Base-by-base conservation (phyloP, 2,329 filamentous ascomycete species). In the Aureobasidium lini region DNA sequence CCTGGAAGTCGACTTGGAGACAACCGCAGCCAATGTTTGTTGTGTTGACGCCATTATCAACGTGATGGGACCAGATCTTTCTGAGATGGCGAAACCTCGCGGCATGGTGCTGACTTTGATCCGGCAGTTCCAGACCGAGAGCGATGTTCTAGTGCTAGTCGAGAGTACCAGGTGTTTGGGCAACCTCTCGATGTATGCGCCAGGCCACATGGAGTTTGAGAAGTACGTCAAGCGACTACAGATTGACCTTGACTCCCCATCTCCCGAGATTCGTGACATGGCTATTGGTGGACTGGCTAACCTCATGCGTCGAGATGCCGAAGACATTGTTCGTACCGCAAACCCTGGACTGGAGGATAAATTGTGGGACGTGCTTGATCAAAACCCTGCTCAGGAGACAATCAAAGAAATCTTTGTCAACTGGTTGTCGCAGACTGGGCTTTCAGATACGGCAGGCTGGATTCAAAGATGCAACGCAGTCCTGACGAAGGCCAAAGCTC, bases 41-140 rank as follows among this genome's bases (percentile, higher is more conserved):
- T 95, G 90, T 66, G 86, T 96, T 32, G 92, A 97, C 72, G 94
- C 92, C n/a, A 80, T 96, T 28, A 91, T 99, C 75, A 97, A 97
- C 66, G 94, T 99, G 9, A 81, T 99, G 10, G 94, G 94, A 0
- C 94, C 94, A 0, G 95, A 99, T 73, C 77, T 99, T 23, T 94
- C 97, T 72, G 94, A 97, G 68, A 85, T 94, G 64, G 85, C 84
- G 3, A 96, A 95, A 73, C 89, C 90, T n/a, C 81, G 94, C 64
- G 92, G 96, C 69, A 81, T 99, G 57, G 94, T 97, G 53, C 81
- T 97, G 62, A 94, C 87, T 0, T 80, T 99, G 8, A 86, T 97
- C 3, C 81, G 84, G 3, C 87, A 95, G 64, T 94, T 97, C 67
- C 85, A 89, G 63, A 57, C 64, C 11, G 79, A 87, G 49, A 89